phyloP scores from a whole-genome alignment of 2,329 filamentous ascomycete species.

The Colletotrichum salicis region DNA sequence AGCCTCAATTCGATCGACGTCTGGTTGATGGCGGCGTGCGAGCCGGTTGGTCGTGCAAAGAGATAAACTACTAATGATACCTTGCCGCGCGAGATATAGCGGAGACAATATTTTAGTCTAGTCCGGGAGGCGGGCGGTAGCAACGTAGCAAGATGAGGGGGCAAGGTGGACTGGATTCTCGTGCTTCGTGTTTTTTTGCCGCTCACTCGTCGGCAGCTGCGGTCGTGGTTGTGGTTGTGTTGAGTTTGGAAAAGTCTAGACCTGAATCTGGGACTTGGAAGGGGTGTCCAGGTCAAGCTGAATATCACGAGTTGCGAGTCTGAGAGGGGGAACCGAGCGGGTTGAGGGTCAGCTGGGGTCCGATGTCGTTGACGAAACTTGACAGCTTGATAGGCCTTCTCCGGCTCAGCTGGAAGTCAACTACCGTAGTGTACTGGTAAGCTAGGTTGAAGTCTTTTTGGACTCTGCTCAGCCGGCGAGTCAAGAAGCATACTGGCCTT shows the following conservation, averaged over 20 bases:
- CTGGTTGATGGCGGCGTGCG: background rate
- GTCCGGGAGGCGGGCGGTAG: too few species aligned
- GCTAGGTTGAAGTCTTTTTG: background rate
- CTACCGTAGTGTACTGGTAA: background rate
- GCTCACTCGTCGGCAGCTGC: background rate
- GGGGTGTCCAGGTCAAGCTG: background rate
- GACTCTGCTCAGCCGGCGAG: constrained; percentile 8
- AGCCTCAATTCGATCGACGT: constrained; percentile 23
- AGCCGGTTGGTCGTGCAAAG: background rate
- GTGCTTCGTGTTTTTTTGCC: background rate
- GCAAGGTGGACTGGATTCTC: background rate
- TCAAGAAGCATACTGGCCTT: constrained; percentile 17
- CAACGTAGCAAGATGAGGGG: background rate
- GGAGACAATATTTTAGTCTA: background rate
- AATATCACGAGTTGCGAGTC: background rate
- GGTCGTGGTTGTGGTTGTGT: background rate
- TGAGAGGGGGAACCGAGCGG: background rate
- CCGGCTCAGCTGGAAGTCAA: background rate
- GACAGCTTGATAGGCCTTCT: constrained; percentile 15
- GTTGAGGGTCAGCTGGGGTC: constrained; percentile 8
- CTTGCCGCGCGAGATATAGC: background rate
- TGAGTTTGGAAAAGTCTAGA: background rate
- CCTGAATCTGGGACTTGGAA: background rate
- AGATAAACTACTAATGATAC: background rate
- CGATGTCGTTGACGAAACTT: constrained; percentile 31